phyloP scores from a whole-genome alignment of 257 asterid species.

The Striga asiatica region DNA sequence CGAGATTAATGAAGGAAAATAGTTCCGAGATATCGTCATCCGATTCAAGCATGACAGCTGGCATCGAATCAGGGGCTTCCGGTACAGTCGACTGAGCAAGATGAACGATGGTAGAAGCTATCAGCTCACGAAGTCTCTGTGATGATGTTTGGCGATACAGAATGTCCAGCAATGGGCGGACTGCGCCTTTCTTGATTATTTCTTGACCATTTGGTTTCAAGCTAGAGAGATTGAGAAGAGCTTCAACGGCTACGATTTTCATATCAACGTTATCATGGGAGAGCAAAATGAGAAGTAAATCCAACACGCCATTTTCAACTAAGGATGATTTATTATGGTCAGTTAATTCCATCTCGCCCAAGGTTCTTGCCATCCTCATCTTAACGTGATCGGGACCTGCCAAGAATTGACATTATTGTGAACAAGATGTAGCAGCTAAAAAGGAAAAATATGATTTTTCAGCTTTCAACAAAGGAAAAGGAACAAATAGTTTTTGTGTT shows the following conservation, averaged over 20 bases:
- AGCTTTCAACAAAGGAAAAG: too few relatives aligned
- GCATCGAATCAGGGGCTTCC: constrained; percentile 24
- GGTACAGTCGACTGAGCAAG: constrained; percentile 40
- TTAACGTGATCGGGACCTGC: constrained; percentile 45
- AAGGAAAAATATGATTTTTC: too few relatives aligned
- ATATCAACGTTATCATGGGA: constrained; percentile 30
- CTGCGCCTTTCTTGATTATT: constrained; percentile 43
- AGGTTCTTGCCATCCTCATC: constrained; percentile 47
- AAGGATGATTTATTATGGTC: constrained; percentile 48
- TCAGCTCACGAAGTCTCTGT: constrained; percentile 33
- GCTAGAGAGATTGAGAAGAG: constrained; percentile 45
- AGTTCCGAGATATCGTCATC: constrained; percentile 40
- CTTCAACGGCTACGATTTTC: constrained; percentile 35
- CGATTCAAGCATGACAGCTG: constrained; percentile 34
- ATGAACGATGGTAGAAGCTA: constrained; percentile 32
- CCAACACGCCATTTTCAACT: constrained; percentile 40
- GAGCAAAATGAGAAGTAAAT: constrained; percentile 35
- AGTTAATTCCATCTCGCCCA: constrained; percentile 55
- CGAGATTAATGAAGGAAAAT: constrained; percentile 32
- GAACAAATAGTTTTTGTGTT: too few relatives aligned
- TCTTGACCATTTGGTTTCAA: constrained; percentile 44
- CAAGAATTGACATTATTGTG: constrained; percentile 10
- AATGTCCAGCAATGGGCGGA: constrained; percentile 38
- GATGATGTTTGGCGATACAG: constrained; percentile 40
- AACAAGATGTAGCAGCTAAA: too few relatives aligned